These are phyloP conservation scores for Aquanectria penicillioides DNA, from an alignment of 2,329 filamentous ascomycete genomes.

Conservation along the genomic window DNA sequence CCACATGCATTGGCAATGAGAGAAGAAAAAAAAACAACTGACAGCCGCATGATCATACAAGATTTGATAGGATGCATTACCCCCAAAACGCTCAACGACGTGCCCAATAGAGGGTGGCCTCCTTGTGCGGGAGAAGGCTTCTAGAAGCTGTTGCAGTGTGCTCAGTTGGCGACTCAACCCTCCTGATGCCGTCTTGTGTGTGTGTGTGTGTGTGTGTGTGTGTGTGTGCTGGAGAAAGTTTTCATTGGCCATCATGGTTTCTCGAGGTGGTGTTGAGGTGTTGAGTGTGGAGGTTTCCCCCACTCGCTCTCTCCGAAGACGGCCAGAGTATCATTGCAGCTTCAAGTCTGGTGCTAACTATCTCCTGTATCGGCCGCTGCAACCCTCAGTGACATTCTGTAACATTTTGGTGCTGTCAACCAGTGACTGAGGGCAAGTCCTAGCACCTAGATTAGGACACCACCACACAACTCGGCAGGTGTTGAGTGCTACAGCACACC, in stretches of 20 bases:
- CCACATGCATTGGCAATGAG: neutral
- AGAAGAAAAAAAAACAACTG: slow-evolving; percentile 7
- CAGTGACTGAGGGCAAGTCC: too few relatives aligned
- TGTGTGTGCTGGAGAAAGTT: slow-evolving; percentile 2
- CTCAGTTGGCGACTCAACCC: slow-evolving; percentile 6
- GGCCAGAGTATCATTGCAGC: neutral
- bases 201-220: too few relatives aligned
- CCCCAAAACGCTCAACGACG: slow-evolving; percentile 15
- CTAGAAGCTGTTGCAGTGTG: slow-evolving; percentile 37
- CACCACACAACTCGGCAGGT: too few relatives aligned
- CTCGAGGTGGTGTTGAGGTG: slow-evolving; percentile 7
- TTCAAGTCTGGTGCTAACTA: neutral
- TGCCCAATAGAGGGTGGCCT: slow-evolving; percentile 16
- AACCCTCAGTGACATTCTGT: slow-evolving; percentile 5
- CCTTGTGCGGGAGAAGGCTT: slow-evolving; percentile 38
- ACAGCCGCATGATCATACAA: slow-evolving; percentile 29
- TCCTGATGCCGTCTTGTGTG: neutral
- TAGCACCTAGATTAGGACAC: too few relatives aligned
- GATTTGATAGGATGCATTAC: slow-evolving; percentile 12
- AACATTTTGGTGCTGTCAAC: slow-evolving; percentile 5
- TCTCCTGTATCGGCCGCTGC: slow-evolving; percentile 7
- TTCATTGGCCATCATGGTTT: slow-evolving; percentile 9
- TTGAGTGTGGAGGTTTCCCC: slow-evolving; percentile 2
- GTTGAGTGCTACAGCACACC: too few relatives aligned
- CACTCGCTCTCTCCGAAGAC: slow-evolving; percentile 7